A percentile compares a stretch with the other conserved stretches of the same genome.
Evolutionary conservation across 2,329 filamentous ascomycete genomes (phyloP).

Genomic region (Fusarium coffeatum): DNA sequence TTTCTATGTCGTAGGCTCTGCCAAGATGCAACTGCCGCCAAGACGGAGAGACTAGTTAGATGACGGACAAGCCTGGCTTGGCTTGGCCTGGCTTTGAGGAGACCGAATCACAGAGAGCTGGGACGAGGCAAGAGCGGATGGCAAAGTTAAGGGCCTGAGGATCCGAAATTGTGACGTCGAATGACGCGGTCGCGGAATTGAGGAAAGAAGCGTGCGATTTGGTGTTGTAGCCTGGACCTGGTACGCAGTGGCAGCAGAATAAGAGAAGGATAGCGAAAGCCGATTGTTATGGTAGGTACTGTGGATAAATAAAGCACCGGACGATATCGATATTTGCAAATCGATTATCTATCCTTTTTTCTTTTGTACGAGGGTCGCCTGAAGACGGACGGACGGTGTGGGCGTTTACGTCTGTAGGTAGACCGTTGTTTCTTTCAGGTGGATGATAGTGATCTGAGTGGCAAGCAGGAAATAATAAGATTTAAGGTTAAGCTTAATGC

Average conservation of each 20-base stretch:
- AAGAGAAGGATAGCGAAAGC: conserved; percentile 4
- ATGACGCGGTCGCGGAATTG: conserved; percentile 11
- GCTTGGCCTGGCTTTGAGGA: conserved; percentile 19
- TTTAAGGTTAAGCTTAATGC: conserved; percentile 39
- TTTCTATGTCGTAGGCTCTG: conserved; percentile 22
- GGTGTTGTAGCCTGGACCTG: conserved; percentile 21
- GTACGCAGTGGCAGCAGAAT: conserved; percentile 13
- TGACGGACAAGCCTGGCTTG: conserved; percentile 35
- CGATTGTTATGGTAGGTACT: not conserved
- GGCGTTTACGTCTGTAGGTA: conserved; percentile 17
- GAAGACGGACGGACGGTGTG: conserved; percentile 27
- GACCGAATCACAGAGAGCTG: conserved; percentile 27
- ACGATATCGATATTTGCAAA: not conserved
- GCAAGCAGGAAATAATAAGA: conserved; percentile 41
- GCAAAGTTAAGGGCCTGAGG: not conserved
- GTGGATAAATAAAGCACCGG: conserved; percentile 9
- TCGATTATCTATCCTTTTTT: not conserved
- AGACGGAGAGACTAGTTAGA: conserved; percentile 32
- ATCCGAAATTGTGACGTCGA: conserved; percentile 18
- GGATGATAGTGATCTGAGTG: conserved; percentile 25
- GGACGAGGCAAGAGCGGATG: not conserved
- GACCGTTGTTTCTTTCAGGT: conserved; percentile 9
- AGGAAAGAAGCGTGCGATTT: conserved; percentile 9
- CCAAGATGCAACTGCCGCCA: conserved; percentile 38
- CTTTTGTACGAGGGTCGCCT: conserved; percentile 27